These are phyloP conservation scores for Mortierella sp. DNA, from an alignment of 371 early-diverging fungal genomes.

Conservation along the genomic window DNA sequence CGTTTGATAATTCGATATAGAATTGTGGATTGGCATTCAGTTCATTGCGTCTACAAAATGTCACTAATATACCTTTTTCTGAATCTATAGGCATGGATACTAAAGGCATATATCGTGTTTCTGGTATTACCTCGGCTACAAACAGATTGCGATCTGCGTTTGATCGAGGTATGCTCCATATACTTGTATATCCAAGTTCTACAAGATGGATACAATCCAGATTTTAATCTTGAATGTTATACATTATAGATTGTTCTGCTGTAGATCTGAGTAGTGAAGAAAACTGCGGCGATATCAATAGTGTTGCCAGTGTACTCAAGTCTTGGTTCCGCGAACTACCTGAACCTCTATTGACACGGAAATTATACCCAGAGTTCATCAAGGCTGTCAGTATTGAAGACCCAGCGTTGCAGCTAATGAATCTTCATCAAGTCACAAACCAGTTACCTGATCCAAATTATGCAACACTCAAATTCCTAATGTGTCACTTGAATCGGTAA, in stretches of 20 bases:
- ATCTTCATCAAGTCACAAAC: constrained; percentile 75
- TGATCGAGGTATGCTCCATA: constrained; percentile 67
- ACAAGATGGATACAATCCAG: neutral
- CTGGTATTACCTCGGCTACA: constrained; percentile 79
- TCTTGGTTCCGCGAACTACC: constrained; percentile 93
- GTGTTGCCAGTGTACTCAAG: constrained; percentile 87
- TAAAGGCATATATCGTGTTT: constrained; percentile 88
- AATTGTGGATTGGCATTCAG: neutral
- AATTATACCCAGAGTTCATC: constrained; percentile 72
- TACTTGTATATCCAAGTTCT: neutral
- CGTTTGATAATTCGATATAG: neutral
- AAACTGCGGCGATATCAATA: constrained; percentile 79
- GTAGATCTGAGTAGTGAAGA: constrained; percentile 73
- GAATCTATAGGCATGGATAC: constrained; percentile 63
- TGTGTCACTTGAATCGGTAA: constrained; percentile 80
- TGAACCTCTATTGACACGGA: constrained; percentile 81
- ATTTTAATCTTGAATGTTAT: neutral
- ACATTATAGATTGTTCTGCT: constrained; percentile 64
- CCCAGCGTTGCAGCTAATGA: constrained; percentile 68
- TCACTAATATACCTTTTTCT: neutral
- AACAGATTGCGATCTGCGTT: constrained; percentile 76
- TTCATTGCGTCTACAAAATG: neutral
- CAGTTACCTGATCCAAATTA: constrained; percentile 82
- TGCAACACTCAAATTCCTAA: constrained; percentile 78
- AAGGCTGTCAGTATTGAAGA: constrained; percentile 79